A percentile compares a stretch with the other conserved stretches of the same genome.
These are phyloP conservation scores for Drechslerella dactyloides DNA, from an alignment of 2,329 filamentous ascomycete species.

Conservation along the genomic window DNA sequence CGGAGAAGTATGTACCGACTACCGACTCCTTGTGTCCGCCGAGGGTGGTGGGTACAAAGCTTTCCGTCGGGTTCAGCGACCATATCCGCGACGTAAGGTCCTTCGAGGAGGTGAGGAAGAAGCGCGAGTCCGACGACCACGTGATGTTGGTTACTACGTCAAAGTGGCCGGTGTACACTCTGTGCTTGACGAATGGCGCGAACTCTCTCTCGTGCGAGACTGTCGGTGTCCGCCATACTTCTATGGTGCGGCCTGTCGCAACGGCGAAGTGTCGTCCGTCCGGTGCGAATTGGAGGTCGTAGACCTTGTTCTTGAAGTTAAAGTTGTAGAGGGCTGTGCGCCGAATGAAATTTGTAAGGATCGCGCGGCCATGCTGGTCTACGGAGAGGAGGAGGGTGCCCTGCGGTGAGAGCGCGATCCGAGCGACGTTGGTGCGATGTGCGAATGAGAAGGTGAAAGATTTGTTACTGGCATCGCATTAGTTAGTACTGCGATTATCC, in stretches of 20 bases:
- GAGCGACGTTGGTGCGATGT: slow-evolving; percentile 89
- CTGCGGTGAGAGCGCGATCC: slow-evolving; percentile 84
- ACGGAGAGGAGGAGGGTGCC: slow-evolving; percentile 92
- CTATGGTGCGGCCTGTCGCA: slow-evolving; percentile 81
- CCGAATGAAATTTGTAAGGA: slow-evolving; percentile 86
- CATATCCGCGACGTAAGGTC: slow-evolving; percentile 93
- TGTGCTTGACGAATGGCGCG: slow-evolving; percentile 88
- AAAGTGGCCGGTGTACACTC: slow-evolving; percentile 85
- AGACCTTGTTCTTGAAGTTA: slow-evolving; percentile 84
- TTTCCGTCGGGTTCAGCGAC: slow-evolving; percentile 85
- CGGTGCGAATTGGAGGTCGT: slow-evolving; percentile 86
- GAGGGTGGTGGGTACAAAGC: slow-evolving; percentile 86
- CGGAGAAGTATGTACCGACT: slow-evolving; percentile 94
- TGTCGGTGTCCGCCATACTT: slow-evolving; percentile 94
- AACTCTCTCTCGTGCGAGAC: slow-evolving; percentile 86
- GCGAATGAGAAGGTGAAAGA: slow-evolving; percentile 86
- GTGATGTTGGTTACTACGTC: slow-evolving; percentile 84
- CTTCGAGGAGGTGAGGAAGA: slow-evolving; percentile 90
- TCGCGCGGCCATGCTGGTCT: slow-evolving; percentile 91
- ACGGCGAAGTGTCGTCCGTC: slow-evolving; percentile 90
- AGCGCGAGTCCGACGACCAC: slow-evolving; percentile 95
- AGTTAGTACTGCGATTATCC: not conserved
- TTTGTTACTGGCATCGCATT: slow-evolving; percentile 72
- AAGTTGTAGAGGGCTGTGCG: slow-evolving; percentile 91
- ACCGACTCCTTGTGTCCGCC: slow-evolving; percentile 90